Base-by-base conservation (phyloP, 257 asterid species). In the Fraxinus quadrangulata region DNA sequence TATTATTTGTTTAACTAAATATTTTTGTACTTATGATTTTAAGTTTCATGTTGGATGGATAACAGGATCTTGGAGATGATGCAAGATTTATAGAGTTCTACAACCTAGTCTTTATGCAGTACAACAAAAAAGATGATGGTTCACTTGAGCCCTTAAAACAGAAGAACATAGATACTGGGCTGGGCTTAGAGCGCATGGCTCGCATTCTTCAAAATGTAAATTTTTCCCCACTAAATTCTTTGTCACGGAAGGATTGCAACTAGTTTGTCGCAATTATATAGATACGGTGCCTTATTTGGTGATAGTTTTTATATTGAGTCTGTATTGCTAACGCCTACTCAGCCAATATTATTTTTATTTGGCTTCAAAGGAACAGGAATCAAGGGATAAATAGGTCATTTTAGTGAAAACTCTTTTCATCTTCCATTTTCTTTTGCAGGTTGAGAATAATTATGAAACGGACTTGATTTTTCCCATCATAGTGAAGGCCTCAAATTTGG, bases 181-280 rank as follows among this genome's bases (percentile, higher is more conserved):
- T 94, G 14, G 99, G 99, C 83, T 85, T 94, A 79, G 99, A 94
- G 91, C 96, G 99, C 69, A 85, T 94, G 89, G 99, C 98, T 84
- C 93, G 96, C 80, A 92, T 94, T 83, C 96, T 92, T 80, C 99
- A 94, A 81, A 82, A 87, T 91, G 99, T 83, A 75, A 72, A 56
- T 63, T 33, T 69, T 51, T 59, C 76, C 19, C 56, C 68, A 24
- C 37, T 30, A 71, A 49, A 11, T 7, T 9, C 30, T 5, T 5
- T 3, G 69, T 28, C 6, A 3, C 4, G 14, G 21, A 51, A 30
- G 10, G 68, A 49, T 9, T 63, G 8, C 30, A 73, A 63, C 37
- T 26, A 40, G 63, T 40, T 23, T 6, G 23, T 21, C 47, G 4
- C 19, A 40, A 37, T 71, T 42, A 51, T 21, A 42, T 23, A n/a